These are phyloP conservation scores for Plasmopara muralis DNA, from an alignment of 352 stramenopile genomes.

Conservation along the genomic window DNA sequence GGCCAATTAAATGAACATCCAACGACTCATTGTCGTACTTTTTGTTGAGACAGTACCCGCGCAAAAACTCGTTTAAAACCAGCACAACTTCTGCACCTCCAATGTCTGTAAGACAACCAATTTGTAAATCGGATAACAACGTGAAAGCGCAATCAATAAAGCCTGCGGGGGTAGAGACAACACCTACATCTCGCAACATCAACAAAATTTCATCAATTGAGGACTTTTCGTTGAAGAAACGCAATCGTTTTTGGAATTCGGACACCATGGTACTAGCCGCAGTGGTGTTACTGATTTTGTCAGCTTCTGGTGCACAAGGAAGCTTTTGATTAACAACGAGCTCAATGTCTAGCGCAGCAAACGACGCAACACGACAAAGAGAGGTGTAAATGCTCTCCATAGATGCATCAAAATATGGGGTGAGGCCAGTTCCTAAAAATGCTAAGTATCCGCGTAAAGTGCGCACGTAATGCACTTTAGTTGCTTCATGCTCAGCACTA, in stretches of 20 bases:
- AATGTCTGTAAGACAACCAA: not conserved
- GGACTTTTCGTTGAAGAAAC: conserved; percentile 64
- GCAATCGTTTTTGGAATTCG: conserved; percentile 76
- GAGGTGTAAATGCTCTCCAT: conserved; percentile 44
- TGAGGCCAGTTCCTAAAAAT: conserved; percentile 38
- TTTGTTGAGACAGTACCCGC: conserved; percentile 18
- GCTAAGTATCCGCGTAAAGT: conserved; percentile 63
- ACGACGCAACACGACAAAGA: conserved; percentile 42
- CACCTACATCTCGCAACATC: conserved; percentile 46
- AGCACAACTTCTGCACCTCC: conserved; percentile 40
- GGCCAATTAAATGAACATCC: conserved; percentile 59
- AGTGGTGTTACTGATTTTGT: conserved; percentile 1
- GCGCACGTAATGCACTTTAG: conserved; percentile 48
- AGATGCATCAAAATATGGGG: conserved; percentile 39
- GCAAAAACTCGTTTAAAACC: conserved; percentile 60
- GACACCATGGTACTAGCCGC: conserved; percentile 31
- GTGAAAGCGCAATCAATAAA: conserved; percentile 65
- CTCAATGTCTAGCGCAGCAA: conserved; percentile 68
- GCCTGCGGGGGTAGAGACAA: conserved; percentile 38
- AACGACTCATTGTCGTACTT: conserved; percentile 10
- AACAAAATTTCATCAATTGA: conserved; percentile 37
- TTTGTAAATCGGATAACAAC: conserved; percentile 23
- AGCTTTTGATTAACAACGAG: conserved; percentile 54
- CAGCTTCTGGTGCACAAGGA: conserved; percentile 5
- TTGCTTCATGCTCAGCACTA: conserved; percentile 52